Evolutionary conservation across 805 yeast genomes (phyloP).

Genomic region (Diddensiella transvaalensis): DNA sequence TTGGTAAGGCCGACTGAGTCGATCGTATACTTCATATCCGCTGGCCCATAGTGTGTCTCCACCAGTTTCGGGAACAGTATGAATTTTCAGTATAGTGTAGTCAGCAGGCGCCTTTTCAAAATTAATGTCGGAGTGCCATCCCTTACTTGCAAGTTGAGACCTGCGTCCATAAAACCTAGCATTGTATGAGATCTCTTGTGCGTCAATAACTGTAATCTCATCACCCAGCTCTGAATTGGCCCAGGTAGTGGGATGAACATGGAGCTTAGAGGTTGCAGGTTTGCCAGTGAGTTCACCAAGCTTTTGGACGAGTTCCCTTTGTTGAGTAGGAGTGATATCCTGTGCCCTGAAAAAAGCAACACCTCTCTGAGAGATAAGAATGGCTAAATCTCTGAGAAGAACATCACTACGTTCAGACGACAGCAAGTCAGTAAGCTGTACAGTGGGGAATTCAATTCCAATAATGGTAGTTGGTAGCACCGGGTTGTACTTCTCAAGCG

Average conservation of each 20-base stretch:
- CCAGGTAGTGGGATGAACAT: constrained; percentile 31
- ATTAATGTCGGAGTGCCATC: constrained; percentile 75
- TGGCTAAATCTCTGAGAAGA: constrained; percentile 39
- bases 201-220: constrained; percentile 4
- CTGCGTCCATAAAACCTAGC: constrained; percentile 8
- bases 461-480: constrained; percentile 15
- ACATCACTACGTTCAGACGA: constrained; percentile 4
- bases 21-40: constrained; percentile 52
- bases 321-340: constrained; percentile 32
- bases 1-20: constrained; percentile 47
- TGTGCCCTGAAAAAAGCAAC: constrained; percentile 51
- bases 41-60: constrained; percentile 60
- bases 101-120: constrained; percentile 76
- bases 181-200: neutral
- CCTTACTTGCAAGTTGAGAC: constrained; percentile 25
- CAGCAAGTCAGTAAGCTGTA: constrained; percentile 3
- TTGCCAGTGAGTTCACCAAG: constrained; percentile 29
- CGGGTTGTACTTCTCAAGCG: constrained; percentile 12
- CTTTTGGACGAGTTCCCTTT: constrained; percentile 27
- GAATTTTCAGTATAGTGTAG: constrained; percentile 59
- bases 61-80: constrained; percentile 52
- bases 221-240: constrained; percentile 19
- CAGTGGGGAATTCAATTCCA: constrained; percentile 13
- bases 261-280: constrained; percentile 29
- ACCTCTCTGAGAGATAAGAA: constrained; percentile 44